These are phyloP conservation scores for Thuidium tamariscinum DNA, from an alignment of 225 moss, liverwort and hornwort genomes.

Conservation along the genomic window DNA sequence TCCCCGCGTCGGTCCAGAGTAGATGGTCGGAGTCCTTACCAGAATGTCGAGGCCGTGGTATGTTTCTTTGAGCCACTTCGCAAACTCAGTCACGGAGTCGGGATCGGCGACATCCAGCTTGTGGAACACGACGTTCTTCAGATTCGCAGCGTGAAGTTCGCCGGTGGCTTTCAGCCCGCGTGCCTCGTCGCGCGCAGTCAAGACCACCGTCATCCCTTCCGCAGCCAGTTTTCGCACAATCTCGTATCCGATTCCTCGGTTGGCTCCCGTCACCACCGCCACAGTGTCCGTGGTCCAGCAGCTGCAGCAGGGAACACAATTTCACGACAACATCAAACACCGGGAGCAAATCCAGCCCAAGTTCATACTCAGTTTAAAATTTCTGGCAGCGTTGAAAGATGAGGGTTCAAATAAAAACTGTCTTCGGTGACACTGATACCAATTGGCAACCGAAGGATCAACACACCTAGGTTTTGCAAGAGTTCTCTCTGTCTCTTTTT, in stretches of 20 bases:
- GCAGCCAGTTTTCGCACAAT: not conserved
- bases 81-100: not conserved
- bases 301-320: not conserved
- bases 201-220: not conserved
- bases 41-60: not conserved
- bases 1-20: fast-evolving
- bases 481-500: not conserved
- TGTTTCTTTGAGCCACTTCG: not conserved
- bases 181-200: not conserved
- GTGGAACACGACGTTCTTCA: not conserved
- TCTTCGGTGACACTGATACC: not conserved
- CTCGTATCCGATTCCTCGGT: not conserved
- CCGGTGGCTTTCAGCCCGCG: not conserved
- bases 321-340: not conserved
- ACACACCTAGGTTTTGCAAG: not conserved
- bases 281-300: not conserved
- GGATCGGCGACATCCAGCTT: not conserved
- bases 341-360: not conserved
- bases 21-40: not conserved
- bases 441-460: not conserved
- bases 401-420: not conserved
- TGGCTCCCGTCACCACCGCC: not conserved
- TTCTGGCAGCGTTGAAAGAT: too few relatives aligned
- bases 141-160: not conserved
- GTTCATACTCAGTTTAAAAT: too few relatives aligned